Percentiles rank a stretch among this genome's conserved stretches.
phyloP scores from a whole-genome alignment of 2,329 filamentous ascomycete genomes.

The Tolypocladium tundrense region DNA sequence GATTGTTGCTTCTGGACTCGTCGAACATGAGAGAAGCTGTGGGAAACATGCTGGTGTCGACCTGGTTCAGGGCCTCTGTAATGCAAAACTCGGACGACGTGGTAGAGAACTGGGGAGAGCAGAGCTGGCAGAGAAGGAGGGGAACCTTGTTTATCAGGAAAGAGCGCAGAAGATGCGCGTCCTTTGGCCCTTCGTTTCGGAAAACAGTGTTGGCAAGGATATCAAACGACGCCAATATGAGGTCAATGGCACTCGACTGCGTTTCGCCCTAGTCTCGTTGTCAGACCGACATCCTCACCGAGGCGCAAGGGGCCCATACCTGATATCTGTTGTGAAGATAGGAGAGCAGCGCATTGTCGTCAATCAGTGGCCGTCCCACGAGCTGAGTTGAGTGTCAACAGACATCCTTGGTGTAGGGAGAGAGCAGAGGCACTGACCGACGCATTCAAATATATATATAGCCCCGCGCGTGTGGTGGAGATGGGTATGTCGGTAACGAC shows the following conservation, averaged over 20 bases:
- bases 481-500: slow-evolving; percentile 55
- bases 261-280: slow-evolving; percentile 51
- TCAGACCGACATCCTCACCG: background rate
- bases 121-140: slow-evolving; percentile 40
- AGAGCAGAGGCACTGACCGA: slow-evolving; percentile 42
- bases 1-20: slow-evolving; percentile 45
- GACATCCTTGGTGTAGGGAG: background rate
- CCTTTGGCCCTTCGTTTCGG: slow-evolving; percentile 42
- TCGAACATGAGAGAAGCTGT: slow-evolving; percentile 50
- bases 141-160: slow-evolving; percentile 68
- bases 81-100: slow-evolving; percentile 64
- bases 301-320: slow-evolving; percentile 29
- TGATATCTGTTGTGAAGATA: slow-evolving; percentile 81
- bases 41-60: slow-evolving; percentile 67
- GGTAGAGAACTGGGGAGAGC: slow-evolving; percentile 59
- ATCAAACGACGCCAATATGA: slow-evolving; percentile 84
- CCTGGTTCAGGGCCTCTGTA: slow-evolving; percentile 63
- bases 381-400: slow-evolving; percentile 40
- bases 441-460: slow-evolving; percentile 79
- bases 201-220: slow-evolving; percentile 80
- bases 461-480: slow-evolving; percentile 66
- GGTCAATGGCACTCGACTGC: slow-evolving; percentile 66
- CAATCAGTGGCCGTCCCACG: slow-evolving; percentile 69
- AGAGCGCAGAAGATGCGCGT: slow-evolving; percentile 68
- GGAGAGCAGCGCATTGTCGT: slow-evolving; percentile 67